phyloP scores from a whole-genome alignment of 2,329 filamentous ascomycete genomes.

The Blumeria hordei region DNA sequence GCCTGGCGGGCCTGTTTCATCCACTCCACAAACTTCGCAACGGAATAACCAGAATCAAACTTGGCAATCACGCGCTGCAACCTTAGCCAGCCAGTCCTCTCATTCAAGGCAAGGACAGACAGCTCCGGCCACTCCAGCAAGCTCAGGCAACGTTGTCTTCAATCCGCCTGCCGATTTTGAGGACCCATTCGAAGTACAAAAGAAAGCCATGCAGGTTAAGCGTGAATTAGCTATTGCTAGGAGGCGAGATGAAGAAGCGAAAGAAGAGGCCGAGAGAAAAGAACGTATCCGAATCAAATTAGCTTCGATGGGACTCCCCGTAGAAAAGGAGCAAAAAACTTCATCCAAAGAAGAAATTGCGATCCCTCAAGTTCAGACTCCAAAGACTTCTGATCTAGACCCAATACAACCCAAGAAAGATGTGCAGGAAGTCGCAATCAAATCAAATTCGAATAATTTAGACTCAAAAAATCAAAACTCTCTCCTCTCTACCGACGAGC shows the following conservation, averaged over 20 bases:
- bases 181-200: constrained; percentile 37
- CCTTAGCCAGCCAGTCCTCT: constrained; percentile 14
- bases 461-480: constrained; percentile 3
- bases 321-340: constrained; percentile 32
- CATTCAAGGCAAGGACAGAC: constrained; percentile 11
- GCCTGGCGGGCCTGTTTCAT: constrained; percentile 18
- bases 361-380: constrained; percentile 14
- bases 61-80: constrained; percentile 19
- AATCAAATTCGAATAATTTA: constrained; percentile 3
- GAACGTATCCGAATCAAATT: constrained; percentile 51
- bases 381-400: constrained; percentile 6
- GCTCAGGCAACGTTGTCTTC: constrained; percentile 12
- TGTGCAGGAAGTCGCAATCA: constrained; percentile 3
- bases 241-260: constrained; percentile 40
- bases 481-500: constrained; percentile 2
- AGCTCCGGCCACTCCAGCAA: constrained; percentile 12
- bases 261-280: constrained; percentile 45
- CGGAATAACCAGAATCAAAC: constrained; percentile 12
- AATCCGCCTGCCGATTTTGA: constrained; percentile 17
- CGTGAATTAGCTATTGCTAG: constrained; percentile 45
- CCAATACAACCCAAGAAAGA: constrained; percentile 1
- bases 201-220: constrained; percentile 48
- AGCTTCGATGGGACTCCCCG: constrained; percentile 40
- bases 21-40: constrained; percentile 11
- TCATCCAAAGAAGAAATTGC: constrained; percentile 22